phyloP scores from a whole-genome alignment of 2,329 filamentous ascomycete genomes.

The Pseudohalonectria lignicola region DNA sequence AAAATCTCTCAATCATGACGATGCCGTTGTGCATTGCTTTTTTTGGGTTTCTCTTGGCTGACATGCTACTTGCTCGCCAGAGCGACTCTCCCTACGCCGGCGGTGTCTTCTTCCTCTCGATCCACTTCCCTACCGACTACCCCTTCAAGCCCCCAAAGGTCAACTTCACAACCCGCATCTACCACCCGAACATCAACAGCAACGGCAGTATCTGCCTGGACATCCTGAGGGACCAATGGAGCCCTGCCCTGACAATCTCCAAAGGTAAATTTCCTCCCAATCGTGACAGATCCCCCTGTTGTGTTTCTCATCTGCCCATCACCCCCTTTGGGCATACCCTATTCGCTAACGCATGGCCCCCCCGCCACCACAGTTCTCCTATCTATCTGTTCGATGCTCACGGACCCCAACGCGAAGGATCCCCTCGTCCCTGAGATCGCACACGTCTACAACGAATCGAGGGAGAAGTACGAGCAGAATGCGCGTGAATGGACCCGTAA shows the following conservation, averaged over 20 bases:
- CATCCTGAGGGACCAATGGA: constrained; percentile 98
- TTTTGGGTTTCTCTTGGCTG: no score
- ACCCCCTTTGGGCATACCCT: neutral
- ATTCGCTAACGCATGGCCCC: constrained; percentile 3
- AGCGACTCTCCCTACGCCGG: constrained; percentile 95
- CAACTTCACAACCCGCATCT: constrained; percentile 99
- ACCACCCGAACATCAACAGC: constrained; percentile 99
- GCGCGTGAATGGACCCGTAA: constrained; percentile 98
- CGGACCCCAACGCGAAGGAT: constrained; percentile 98
- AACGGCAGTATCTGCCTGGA: constrained; percentile 99
- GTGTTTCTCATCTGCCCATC: neutral
- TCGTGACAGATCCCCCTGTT: neutral
- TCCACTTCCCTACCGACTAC: constrained; percentile 99
- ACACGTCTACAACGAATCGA: constrained; percentile 99
- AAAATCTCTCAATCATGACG: no score
- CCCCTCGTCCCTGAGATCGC: constrained; percentile 97
- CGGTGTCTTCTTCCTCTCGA: constrained; percentile 97
- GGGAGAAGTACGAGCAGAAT: constrained; percentile 88
- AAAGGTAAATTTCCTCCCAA: no score
- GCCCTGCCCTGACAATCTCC: constrained; percentile 92
- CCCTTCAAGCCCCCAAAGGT: constrained; percentile 99
- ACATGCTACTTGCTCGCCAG: no score
- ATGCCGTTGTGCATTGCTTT: no score
- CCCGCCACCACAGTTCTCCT: constrained; percentile 58
- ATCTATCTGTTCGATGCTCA: constrained; percentile 99